Conservation (phyloP, 345 rosid genomes). For the Acer saccharum region DNA sequence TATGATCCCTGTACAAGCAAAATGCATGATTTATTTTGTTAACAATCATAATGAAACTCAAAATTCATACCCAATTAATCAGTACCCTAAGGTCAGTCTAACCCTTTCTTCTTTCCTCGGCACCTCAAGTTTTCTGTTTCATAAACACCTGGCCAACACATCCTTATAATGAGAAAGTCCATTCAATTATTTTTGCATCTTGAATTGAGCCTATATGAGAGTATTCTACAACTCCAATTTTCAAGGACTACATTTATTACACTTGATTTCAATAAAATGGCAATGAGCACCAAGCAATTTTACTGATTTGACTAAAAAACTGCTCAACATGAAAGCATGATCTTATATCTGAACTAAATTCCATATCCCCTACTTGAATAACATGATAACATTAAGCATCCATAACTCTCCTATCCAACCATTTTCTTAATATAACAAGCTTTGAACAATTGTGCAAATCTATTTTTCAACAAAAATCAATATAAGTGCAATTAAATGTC, state of each 20-base stretch:
- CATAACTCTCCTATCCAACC: neutral
- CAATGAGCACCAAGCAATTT: neutral
- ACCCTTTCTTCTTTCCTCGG: neutral
- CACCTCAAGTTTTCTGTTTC: neutral
- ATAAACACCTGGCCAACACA: neutral
- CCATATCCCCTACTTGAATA: neutral
- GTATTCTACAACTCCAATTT: neutral
- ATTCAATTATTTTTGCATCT: neutral
- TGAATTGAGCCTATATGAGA: neutral
- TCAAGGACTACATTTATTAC: neutral
- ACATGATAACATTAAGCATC: neutral
- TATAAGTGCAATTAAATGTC: neutral
- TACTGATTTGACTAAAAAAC: neutral
- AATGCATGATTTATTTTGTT: conserved; percentile 15
- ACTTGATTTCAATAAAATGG: neutral
- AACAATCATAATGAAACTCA: neutral
- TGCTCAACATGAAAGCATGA: neutral
- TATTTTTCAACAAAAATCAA: neutral
- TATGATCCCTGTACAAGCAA: conserved; percentile 66
- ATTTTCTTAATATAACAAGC: neutral
- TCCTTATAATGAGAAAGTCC: neutral
- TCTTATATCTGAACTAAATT: neutral
- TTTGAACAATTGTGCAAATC: neutral
- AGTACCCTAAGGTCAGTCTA: neutral
- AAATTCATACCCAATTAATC: conserved; percentile 1